These are phyloP conservation scores for Hymenoscyphus fructigenus DNA, from an alignment of 2,329 filamentous ascomycete species.

Conservation along the genomic window DNA sequence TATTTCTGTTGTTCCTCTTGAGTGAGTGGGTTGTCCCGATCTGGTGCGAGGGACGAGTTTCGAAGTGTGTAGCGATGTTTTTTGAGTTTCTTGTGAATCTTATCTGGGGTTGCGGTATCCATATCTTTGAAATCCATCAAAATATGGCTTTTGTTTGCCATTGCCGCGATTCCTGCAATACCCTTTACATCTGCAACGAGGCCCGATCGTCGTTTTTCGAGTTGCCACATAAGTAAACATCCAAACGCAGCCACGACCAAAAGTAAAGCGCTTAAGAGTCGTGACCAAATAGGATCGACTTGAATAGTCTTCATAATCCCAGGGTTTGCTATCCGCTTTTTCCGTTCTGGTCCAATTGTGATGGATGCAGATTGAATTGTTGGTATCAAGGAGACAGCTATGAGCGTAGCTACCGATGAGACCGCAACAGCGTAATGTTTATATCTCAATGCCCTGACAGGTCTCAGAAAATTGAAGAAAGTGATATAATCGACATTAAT, in stretches of 20 bases:
- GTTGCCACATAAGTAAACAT: slow-evolving; percentile 56
- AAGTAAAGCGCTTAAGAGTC: slow-evolving; percentile 57
- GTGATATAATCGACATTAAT: slow-evolving; percentile 69
- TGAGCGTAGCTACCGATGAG: slow-evolving; percentile 62
- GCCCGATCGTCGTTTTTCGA: slow-evolving; percentile 63
- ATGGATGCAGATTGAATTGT: slow-evolving; percentile 66
- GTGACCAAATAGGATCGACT: slow-evolving; percentile 59
- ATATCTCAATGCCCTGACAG: slow-evolving; percentile 59
- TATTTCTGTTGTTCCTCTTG: slow-evolving; percentile 47
- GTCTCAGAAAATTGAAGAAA: slow-evolving; percentile 63
- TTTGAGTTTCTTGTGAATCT: slow-evolving; percentile 68
- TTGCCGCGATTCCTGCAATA: slow-evolving; percentile 71
- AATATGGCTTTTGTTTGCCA: slow-evolving; percentile 73
- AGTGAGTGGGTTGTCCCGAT: slow-evolving; percentile 49
- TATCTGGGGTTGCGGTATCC: slow-evolving; percentile 63
- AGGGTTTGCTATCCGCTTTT: slow-evolving; percentile 44
- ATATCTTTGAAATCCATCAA: slow-evolving; percentile 72
- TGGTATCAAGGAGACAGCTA: slow-evolving; percentile 68
- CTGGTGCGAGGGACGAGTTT: slow-evolving; percentile 69
- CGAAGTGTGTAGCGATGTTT: slow-evolving; percentile 66
- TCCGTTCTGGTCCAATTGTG: slow-evolving; percentile 53
- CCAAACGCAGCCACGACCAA: slow-evolving; percentile 58
- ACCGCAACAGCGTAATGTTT: slow-evolving; percentile 68
- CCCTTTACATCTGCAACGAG: slow-evolving; percentile 68
- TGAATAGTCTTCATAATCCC: slow-evolving; percentile 51